Percentiles rank a stretch among this genome's conserved stretches.
These are phyloP conservation scores for Mortierella sp. DNA, from an alignment of 371 early-diverging fungal species.

Conservation along the genomic window DNA sequence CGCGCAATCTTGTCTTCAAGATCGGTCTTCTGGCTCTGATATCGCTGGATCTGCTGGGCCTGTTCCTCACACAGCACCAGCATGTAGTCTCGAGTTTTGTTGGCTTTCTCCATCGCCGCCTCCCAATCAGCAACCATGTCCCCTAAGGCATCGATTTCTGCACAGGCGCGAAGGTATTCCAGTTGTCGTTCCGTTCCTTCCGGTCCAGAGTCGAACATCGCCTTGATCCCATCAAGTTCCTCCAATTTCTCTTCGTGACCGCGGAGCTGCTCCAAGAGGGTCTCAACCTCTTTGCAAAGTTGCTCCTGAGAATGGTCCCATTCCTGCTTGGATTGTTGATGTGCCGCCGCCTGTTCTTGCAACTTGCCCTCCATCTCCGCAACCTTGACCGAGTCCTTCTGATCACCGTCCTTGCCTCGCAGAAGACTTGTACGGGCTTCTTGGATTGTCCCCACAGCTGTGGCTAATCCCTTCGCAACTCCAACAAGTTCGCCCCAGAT, in stretches of 20 bases:
- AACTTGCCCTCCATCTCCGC: not conserved
- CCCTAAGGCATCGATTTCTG: conserved; percentile 5
- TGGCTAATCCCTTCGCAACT: not conserved
- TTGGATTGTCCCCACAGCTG: not conserved
- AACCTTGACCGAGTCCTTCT: not conserved
- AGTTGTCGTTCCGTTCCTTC: not conserved
- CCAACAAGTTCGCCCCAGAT: not conserved
- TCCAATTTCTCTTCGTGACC: not conserved
- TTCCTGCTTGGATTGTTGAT: not conserved
- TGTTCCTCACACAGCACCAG: conserved; percentile 6
- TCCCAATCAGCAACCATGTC: conserved; percentile 2
- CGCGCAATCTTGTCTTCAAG: conserved; percentile 19
- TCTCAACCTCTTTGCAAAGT: not conserved
- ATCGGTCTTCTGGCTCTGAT: not conserved
- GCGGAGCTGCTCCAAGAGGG: not conserved
- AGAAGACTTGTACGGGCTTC: not conserved
- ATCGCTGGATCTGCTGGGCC: not conserved
- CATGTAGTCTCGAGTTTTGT: conserved; percentile 7
- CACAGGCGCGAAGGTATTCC: not conserved
- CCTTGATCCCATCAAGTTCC: conserved; percentile 1
- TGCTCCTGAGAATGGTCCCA: not conserved
- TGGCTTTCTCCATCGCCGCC: conserved; percentile 13
- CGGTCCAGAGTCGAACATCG: not conserved
- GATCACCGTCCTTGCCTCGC: not conserved
- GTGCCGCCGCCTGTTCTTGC: not conserved